Evolutionary conservation across 345 rosid genomes (phyloP).

Genomic region (Sonneratia caseolaris): DNA sequence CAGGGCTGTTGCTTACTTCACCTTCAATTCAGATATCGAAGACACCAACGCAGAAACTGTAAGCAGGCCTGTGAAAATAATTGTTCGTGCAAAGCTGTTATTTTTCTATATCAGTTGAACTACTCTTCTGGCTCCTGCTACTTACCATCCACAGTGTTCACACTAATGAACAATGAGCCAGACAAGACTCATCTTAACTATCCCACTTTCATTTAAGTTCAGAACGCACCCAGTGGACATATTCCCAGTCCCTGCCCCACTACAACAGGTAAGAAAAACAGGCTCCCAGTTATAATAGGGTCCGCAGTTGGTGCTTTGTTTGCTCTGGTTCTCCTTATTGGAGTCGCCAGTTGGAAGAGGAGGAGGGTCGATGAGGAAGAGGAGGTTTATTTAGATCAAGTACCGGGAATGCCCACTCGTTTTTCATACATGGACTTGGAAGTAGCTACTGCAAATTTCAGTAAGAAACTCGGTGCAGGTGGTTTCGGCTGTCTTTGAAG

Average conservation of each 20-base stretch:
- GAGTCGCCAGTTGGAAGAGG: not conserved
- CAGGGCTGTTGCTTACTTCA: not conserved
- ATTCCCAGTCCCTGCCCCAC: not conserved
- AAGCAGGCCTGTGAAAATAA: slow-evolving; percentile 13
- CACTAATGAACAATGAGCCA: not conserved
- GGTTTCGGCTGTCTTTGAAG: slow-evolving; percentile 24
- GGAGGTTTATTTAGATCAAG: slow-evolving; percentile 1
- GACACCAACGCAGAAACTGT: slow-evolving; percentile 6
- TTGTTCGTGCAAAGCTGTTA: slow-evolving; percentile 25
- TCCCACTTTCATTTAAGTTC: not conserved
- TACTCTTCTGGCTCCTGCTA: not conserved
- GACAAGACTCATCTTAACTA: not conserved
- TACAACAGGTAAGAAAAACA: not conserved
- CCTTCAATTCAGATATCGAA: not conserved
- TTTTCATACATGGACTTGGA: slow-evolving; percentile 8
- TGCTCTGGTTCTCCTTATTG: not conserved
- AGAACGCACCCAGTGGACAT: not conserved
- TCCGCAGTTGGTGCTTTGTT: not conserved
- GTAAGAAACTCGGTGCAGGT: slow-evolving; percentile 14
- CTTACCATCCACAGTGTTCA: slow-evolving; percentile 3
- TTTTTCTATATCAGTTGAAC: not conserved
- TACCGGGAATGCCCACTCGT: not conserved
- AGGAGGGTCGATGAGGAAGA: not conserved
- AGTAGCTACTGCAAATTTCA: slow-evolving; percentile 16
- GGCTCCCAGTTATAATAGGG: not conserved